These are phyloP conservation scores for Melocanna baccifera DNA, from an alignment of 176 grass and related monocot genomes.

Conservation along the genomic window DNA sequence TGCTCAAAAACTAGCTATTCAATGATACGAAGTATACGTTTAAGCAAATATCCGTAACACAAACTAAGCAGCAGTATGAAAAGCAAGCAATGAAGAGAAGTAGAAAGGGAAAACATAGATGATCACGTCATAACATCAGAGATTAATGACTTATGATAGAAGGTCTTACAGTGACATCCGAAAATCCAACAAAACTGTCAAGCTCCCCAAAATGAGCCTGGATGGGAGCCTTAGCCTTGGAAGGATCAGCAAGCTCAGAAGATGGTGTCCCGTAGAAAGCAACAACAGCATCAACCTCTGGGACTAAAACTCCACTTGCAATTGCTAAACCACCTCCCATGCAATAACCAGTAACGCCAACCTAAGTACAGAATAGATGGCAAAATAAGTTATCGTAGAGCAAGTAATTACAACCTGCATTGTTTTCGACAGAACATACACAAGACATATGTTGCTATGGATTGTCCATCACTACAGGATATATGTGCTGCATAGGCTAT, in stretches of 20 bases:
- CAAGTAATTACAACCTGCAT: not conserved
- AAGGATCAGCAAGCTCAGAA: slow-evolving; percentile 75
- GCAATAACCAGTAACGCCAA: slow-evolving; percentile 94
- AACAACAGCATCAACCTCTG: slow-evolving; percentile 88
- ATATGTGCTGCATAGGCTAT: not conserved
- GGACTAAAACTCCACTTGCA: slow-evolving; percentile 85
- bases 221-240: slow-evolving; percentile 79
- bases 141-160: not conserved
- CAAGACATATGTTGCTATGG: not conserved
- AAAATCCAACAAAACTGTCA: slow-evolving; percentile 82
- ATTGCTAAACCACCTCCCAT: slow-evolving; percentile 91
- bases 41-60: not conserved
- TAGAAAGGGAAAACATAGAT: not conserved
- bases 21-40: not conserved
- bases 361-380: slow-evolving; percentile 34
- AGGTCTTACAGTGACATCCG: slow-evolving; percentile 78
- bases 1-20: not conserved
- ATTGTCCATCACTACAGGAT: not conserved
- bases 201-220: slow-evolving; percentile 92
- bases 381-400: slow-evolving; percentile 15
- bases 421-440: not conserved
- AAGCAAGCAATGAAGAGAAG: not conserved
- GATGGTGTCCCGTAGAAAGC: slow-evolving; percentile 89
- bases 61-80: not conserved
- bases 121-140: not conserved